A percentile compares a stretch with the other conserved stretches of the same genome.
These are phyloP conservation scores for Phytopythium sindhum DNA, from an alignment of 352 stramenopile species.

Conservation along the genomic window DNA sequence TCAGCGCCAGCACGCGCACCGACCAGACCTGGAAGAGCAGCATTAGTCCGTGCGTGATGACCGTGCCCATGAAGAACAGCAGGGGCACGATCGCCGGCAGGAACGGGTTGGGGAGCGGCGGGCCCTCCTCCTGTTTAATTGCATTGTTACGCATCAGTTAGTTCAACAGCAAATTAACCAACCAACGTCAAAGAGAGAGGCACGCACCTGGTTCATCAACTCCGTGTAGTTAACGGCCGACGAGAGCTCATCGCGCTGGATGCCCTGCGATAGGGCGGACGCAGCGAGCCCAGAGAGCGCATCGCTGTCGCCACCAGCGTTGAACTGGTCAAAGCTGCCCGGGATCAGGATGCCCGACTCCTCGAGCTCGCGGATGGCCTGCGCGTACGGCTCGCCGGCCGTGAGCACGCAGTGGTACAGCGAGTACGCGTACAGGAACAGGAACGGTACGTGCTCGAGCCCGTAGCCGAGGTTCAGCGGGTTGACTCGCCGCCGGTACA, in stretches of 20 bases:
- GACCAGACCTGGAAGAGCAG: constrained; percentile 89
- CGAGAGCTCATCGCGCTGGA: constrained; percentile 41
- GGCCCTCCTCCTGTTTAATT: constrained; percentile 39
- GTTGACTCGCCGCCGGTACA: constrained; percentile 57
- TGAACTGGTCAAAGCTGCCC: constrained; percentile 17
- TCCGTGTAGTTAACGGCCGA: constrained; percentile 58
- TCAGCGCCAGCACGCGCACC: constrained; percentile 68
- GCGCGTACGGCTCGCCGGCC: constrained; percentile 61
- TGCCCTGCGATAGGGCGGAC: constrained; percentile 64
- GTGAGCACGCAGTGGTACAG: constrained; percentile 69
- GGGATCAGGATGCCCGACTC: constrained; percentile 49
- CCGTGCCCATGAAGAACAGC: constrained; percentile 77
- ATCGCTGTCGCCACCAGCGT: constrained; percentile 26
- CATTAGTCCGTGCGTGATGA: constrained; percentile 84
- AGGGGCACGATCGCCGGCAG: constrained; percentile 87
- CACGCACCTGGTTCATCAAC: constrained; percentile 31
- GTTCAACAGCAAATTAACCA: neutral
- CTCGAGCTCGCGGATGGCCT: constrained; percentile 72
- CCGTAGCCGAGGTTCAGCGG: constrained; percentile 59
- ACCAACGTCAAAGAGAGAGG: neutral
- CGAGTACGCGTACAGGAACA: constrained; percentile 66
- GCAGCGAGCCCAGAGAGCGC: constrained; percentile 56
- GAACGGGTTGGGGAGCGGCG: constrained; percentile 88
- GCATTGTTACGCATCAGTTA: neutral
- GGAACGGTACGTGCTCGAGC: constrained; percentile 66